Evolutionary conservation across 768 basidiomycete species (phyloP), one percentile per base, ranked within the genome.

Genomic region (Amanita phalloides): DNA sequence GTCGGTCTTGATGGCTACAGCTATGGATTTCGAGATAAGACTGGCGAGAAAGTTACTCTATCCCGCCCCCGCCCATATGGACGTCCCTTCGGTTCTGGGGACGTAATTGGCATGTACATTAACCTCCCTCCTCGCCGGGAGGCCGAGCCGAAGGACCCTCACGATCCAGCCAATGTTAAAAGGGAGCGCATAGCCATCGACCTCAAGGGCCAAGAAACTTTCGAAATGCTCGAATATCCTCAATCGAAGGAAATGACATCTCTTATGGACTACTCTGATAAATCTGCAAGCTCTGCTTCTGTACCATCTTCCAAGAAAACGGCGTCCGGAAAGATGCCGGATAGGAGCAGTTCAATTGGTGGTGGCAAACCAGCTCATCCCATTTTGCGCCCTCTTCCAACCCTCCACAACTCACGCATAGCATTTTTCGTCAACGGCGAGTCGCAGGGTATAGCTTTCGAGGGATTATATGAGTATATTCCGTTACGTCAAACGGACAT

Each of bases 191-290:
- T 95, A 54, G 81, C 94, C 3, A 94, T 99, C 62, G 87, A 89
- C 54, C 89, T 91, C 68, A 96, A 95, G 67, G 90, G 90, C n/a
- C 93, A 95, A 66, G 87, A 91, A 56, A 93, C 94, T 64, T 97
- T 97, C 65, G 96, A 99, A 70, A 83, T 83, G 54, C 72, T 90
- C 55, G 95, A 98, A 64, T 97, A 96, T 64, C 68, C 82, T 8
- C 81, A 83, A 53, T 81, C 77, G 26, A 96, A 94, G 64, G 96
- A 99, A 69, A 98, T 98, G 96, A 72, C 77, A 10, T 72, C 83
- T 35, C 79, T 98, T 55, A 81, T 94, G 76, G 90, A 93, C 56
- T 82, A 78, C 62, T 76, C 79, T 42, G 76, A 71, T 13, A 86
- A 85, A 64, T 66, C 75, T 2, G 73, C 73, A 5, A 74, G 69